Evolutionary conservation across 768 basidiomycete genomes (phyloP).

Genomic region (Suillus americanus): DNA sequence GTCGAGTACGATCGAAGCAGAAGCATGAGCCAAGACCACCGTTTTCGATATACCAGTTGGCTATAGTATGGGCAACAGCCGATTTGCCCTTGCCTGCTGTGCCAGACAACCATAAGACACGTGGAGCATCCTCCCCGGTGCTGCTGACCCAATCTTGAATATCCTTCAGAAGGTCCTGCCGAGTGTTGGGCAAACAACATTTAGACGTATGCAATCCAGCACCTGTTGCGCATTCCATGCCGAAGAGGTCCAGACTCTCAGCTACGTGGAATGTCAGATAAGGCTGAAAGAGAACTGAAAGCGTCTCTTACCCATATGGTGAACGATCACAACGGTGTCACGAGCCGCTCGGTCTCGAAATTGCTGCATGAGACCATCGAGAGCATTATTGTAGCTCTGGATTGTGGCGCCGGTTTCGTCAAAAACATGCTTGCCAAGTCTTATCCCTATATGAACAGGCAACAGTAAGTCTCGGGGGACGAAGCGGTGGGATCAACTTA

Average conservation of each 20-base stretch:
- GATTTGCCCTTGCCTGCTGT: conserved; percentile 21
- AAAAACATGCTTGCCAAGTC: conserved; percentile 2
- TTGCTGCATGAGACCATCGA: conserved; percentile 6
- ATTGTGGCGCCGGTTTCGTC: not conserved
- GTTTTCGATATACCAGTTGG: conserved; percentile 9
- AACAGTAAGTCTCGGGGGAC: not conserved
- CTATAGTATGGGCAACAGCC: conserved; percentile 16
- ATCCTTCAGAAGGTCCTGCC: conserved; percentile 10
- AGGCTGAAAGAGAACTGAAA: not conserved
- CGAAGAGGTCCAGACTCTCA: not conserved
- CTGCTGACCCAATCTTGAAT: conserved; percentile 17
- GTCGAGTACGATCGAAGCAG: conserved; percentile 14
- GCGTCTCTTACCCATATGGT: not conserved
- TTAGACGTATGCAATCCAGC: conserved; percentile 1
- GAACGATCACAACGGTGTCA: too few species aligned
- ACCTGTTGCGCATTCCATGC: not conserved
- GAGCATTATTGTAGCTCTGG: not conserved
- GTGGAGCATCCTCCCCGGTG: not conserved
- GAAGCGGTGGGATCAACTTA: conserved; percentile 5
- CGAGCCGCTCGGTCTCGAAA: not conserved
- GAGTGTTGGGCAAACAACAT: conserved; percentile 16
- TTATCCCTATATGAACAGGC: not conserved
- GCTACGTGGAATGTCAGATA: not conserved
- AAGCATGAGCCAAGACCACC: conserved; percentile 15
- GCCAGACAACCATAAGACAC: conserved; percentile 15